Base-by-base conservation (phyloP, 2,329 filamentous ascomycete species). In the Pseudogymnoascus destructans region DNA sequence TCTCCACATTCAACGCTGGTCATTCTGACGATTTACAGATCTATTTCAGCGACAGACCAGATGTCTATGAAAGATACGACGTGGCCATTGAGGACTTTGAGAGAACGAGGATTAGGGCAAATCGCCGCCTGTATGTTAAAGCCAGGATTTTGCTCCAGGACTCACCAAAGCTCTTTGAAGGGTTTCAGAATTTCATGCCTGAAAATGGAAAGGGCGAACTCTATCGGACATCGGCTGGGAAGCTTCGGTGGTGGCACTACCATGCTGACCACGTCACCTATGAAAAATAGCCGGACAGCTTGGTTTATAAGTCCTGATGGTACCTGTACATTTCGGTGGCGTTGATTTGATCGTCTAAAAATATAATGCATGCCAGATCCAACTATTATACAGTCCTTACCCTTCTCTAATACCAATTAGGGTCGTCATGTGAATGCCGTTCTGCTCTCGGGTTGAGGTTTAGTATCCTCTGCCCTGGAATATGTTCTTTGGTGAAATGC, bases 391-490 rank as follows among this genome's bases (percentile, higher is more conserved):
- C 30, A 56, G 27, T 13, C 8, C 15, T 17, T 40, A 4, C 2
- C 54, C 8, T 23, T 19, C 19, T 27, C 73, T 66, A 83, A 69
- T 82, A 84, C 81, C 81, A 84, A 58, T 73, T 72, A 65, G 79
- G 70, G 1, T 77, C 78, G 27, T 77, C 73, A 64, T 84, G 80
- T 0, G 79, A 79, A 17, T 73, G 66, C 61, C 74, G 78, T 62
- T 76, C 72, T 32, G 74, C 75, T 59, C 74, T 75, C 1, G 80
- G 81, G 69, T 84, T 84, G 70, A 83, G 70, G 35, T 75, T 79
- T 52, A 83, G 59, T 57, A 84, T 73, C 35, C 79, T 72, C 67
- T 82, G 78, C 0, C 79, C 78, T 0, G 80, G 81, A 49, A 82
- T 73, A 2, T 71, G 72, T 59, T 77, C 74, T 32, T 76, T 75